These are phyloP conservation scores for Leccinum arenicola DNA, from an alignment of 768 basidiomycete genomes.

Conservation along the genomic window DNA sequence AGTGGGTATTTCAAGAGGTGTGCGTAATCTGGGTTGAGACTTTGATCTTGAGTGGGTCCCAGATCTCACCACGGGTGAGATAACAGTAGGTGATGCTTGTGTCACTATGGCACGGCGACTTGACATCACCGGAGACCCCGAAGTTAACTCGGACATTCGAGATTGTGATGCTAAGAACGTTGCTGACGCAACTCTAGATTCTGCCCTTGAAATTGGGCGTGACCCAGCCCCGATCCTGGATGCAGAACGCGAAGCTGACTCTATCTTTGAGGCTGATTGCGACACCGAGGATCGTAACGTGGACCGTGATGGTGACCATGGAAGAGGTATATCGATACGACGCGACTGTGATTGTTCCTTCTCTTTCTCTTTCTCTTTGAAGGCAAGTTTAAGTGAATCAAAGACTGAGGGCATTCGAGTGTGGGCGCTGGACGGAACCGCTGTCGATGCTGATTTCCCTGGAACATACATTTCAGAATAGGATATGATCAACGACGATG, in stretches of 20 bases:
- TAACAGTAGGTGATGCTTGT: neutral
- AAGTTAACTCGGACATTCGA: neutral
- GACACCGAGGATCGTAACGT: constrained; percentile 14
- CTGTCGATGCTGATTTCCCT: constrained; percentile 36
- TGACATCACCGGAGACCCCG: neutral
- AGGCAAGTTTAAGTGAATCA: constrained; percentile 17
- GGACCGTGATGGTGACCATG: constrained; percentile 29
- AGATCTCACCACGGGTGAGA: neutral
- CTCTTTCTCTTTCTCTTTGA: constrained; percentile 28
- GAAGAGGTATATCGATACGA: constrained; percentile 35
- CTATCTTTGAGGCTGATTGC: constrained; percentile 13
- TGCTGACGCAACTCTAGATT: neutral
- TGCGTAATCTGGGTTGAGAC: constrained; percentile 36
- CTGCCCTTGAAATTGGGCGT: constrained; percentile 17
- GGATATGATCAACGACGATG: constrained; percentile 13
- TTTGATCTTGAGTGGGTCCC: constrained; percentile 27
- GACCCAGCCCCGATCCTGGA: constrained; percentile 18
- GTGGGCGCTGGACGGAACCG: constrained; percentile 11
- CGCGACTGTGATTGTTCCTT: constrained; percentile 28
- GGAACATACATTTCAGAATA: neutral
- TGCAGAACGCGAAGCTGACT: constrained; percentile 14
- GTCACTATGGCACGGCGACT: neutral
- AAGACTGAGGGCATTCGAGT: constrained; percentile 19
- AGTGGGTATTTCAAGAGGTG: constrained; percentile 6
- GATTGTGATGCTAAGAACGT: neutral